Percentiles rank a stretch among this genome's conserved stretches.
These are phyloP conservation scores for Aspergillus ochraceus DNA, from an alignment of 2,329 filamentous ascomycete genomes.

Conservation along the genomic window DNA sequence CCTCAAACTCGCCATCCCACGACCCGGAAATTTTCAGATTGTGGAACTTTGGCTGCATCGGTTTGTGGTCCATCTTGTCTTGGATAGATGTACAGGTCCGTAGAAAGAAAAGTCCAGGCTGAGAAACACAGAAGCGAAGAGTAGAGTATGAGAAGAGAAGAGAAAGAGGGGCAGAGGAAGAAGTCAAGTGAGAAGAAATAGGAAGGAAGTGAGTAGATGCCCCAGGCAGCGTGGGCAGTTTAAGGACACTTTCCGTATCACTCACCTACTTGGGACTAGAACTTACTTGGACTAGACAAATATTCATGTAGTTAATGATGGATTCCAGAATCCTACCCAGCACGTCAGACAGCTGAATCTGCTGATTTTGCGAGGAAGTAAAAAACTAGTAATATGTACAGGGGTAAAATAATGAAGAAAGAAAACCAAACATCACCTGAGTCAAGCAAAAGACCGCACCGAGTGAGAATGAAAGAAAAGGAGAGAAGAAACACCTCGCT, in stretches of 20 bases:
- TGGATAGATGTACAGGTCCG: not conserved
- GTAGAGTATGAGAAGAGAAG: not conserved
- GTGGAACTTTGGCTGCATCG: slow-evolving; percentile 19
- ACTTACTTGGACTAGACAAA: not conserved
- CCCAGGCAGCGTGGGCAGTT: not conserved
- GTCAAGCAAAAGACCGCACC: not conserved
- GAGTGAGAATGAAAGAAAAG: slow-evolving; percentile 1
- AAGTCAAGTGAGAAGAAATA: slow-evolving; percentile 4
- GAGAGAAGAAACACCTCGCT: slow-evolving; percentile 9
- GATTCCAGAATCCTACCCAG: not conserved
- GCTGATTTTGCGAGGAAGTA: not conserved
- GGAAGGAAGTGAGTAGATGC: not conserved
- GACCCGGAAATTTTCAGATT: slow-evolving; percentile 32
- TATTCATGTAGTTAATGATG: not conserved
- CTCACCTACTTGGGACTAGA: too few species aligned
- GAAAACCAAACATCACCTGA: not conserved
- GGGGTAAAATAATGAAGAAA: not conserved
- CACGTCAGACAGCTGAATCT: not conserved
- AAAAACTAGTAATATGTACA: not conserved
- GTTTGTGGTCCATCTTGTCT: not conserved
- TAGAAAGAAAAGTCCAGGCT: not conserved
- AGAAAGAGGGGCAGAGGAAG: not conserved
- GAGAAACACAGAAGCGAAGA: not conserved
- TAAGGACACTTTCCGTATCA: too few species aligned
- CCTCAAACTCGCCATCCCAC: slow-evolving; percentile 29